Base-by-base conservation (phyloP, 2,329 filamentous ascomycete genomes). In the Drechmeria coniospora region DNA sequence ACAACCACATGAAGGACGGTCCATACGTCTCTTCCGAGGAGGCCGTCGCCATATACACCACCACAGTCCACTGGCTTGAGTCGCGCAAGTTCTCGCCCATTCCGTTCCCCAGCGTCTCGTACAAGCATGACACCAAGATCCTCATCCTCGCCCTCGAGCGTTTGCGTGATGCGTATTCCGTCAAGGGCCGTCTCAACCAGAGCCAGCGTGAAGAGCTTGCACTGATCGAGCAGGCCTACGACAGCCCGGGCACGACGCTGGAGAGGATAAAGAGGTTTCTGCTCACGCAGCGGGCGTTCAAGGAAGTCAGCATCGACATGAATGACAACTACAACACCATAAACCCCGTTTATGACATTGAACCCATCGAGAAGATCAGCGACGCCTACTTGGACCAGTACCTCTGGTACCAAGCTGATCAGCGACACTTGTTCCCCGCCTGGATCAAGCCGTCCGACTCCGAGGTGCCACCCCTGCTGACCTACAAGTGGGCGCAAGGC, bases 401-500 rank as follows among this genome's bases (percentile, higher is more conserved):
- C 45, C 66, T 98, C 8, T 98, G 92, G 90, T 98, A 98, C 48
- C 90, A 98, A 54, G 90, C 92, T 23, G 90, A 98, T 45, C 87
- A 95, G 53, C 76, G 90, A 29, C 86, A 95, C 50, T 65, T 98
- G 24, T 98, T 98, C 65, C 90, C 90, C 3, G 80, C 83, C 12
- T 98, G 90, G 90, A 94, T 98, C 59, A 98, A 98, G 61, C 90
- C 90, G 6, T 95, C 90, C 1, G 90, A 98, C 49, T 93, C 87
- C 0, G 92, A 98, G 53, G 90, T 98, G 1, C 90, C 92, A 3
- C 90, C 90, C 15, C 62, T 98, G 11, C 59, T 98, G 33, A 81
- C 82, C 0, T 98, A 98, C 65, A 98, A 98, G 55, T 98, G 92
- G 92, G 86, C 90, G 2, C 92, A 98, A 51, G 90, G 90, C 27